Evolutionary conservation across 192 early-diverging fungal genomes (phyloP).

Genomic region (Dissophora ornata): DNA sequence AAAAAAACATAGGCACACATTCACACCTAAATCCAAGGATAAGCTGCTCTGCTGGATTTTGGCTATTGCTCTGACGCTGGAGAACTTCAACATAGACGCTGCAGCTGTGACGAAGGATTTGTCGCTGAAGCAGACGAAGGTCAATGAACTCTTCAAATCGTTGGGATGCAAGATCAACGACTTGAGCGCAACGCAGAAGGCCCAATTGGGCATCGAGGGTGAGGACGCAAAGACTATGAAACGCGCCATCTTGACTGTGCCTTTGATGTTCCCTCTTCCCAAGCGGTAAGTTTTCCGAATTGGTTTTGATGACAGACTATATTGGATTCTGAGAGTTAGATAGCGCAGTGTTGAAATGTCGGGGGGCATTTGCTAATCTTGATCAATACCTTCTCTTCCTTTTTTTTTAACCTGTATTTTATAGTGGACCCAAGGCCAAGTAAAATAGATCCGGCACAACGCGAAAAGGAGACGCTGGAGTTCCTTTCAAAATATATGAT

Average conservation of each 20-base stretch:
- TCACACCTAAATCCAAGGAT: conserved; percentile 74
- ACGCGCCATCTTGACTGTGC: conserved; percentile 48
- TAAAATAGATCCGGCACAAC: conserved; percentile 21
- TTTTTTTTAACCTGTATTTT: not conserved
- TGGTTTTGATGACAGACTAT: too few relatives aligned
- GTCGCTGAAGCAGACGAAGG: conserved; percentile 60
- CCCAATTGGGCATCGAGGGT: conserved; percentile 7
- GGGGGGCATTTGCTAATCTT: too few relatives aligned
- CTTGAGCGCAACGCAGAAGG: conserved; percentile 45
- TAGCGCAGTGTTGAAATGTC: too few relatives aligned
- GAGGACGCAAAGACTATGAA: conserved; percentile 31
- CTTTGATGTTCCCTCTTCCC: conserved; percentile 49
- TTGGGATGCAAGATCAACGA: conserved; percentile 61
- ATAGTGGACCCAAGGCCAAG: conserved; percentile 42
- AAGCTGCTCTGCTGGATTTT: conserved; percentile 84
- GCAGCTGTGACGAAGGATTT: conserved; percentile 73
- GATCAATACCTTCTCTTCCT: too few relatives aligned
- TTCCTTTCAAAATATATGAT: too few relatives aligned
- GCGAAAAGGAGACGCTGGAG: too few relatives aligned
- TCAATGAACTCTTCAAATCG: conserved; percentile 54
- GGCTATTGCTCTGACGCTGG: conserved; percentile 74
- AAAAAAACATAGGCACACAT: conserved; percentile 39
- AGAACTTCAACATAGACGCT: conserved; percentile 77
- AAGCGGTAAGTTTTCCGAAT: conserved; percentile 28
- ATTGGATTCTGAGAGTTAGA: too few relatives aligned